Evolutionary conservation across 164 flowering plant genomes (phyloP).

Genomic region (Liriodendron chinense): DNA sequence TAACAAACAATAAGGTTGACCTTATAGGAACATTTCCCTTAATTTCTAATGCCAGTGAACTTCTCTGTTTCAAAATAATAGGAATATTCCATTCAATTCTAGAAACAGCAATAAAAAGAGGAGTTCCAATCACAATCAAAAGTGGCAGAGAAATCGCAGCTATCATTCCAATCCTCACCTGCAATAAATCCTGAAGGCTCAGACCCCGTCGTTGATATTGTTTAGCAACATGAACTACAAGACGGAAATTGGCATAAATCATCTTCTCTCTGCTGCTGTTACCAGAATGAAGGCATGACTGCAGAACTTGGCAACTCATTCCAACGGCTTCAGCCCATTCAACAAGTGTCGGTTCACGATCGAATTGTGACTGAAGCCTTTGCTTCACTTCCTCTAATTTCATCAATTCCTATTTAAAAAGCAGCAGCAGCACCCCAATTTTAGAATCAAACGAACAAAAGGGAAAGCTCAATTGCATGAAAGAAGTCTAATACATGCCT

Average conservation of each 20-base stretch:
- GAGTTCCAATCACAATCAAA: too few relatives aligned
- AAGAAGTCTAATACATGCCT: conserved; percentile 38
- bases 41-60: not conserved
- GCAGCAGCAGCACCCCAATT: conserved; percentile 4
- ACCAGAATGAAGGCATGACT: conserved; percentile 48
- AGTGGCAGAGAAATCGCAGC: not conserved
- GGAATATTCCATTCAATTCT: not conserved
- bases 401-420: conserved; percentile 46
- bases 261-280: conserved; percentile 65
- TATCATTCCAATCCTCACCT: conserved; percentile 40
- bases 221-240: conserved; percentile 93
- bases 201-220: conserved; percentile 75
- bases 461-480: not conserved
- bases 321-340: conserved; percentile 91
- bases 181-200: conserved; percentile 74
- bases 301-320: conserved; percentile 51
- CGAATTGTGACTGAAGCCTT: conserved; percentile 60
- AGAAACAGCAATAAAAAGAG: too few relatives aligned
- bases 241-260: conserved; percentile 68
- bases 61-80: not conserved
- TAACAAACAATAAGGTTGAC: too few relatives aligned
- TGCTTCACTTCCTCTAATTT: conserved; percentile 63
- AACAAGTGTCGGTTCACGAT: conserved; percentile 73
- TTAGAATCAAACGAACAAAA: not conserved
- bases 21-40: too few relatives aligned